Evolutionary conservation across 768 basidiomycete genomes (phyloP).

Genomic region (Phylloporus sp.): DNA sequence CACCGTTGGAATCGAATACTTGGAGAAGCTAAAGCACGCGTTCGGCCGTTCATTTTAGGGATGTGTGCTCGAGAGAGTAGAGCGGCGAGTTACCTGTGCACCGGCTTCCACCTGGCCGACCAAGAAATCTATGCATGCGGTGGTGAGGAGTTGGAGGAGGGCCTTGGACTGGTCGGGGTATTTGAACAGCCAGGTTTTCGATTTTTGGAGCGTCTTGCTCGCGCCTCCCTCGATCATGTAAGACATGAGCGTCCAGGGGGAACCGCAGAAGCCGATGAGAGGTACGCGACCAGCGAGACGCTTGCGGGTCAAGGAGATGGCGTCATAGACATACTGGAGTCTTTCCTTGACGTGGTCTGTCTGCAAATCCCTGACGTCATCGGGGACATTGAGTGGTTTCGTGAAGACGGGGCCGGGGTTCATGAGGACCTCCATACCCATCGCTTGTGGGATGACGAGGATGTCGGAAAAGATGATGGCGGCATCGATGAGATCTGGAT

Average conservation of each 20-base stretch:
- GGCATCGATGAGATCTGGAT: constrained; percentile 82
- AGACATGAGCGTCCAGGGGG: constrained; percentile 96
- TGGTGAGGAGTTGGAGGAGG: constrained; percentile 75
- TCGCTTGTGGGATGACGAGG: constrained; percentile 94
- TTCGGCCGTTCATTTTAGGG: neutral
- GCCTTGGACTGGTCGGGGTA: constrained; percentile 79
- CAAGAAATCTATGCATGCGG: constrained; percentile 83
- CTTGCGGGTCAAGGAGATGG: constrained; percentile 79
- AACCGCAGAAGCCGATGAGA: constrained; percentile 94
- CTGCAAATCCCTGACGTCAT: constrained; percentile 59
- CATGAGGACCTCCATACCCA: constrained; percentile 96
- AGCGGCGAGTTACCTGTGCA: constrained; percentile 69
- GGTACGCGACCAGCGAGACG: constrained; percentile 86
- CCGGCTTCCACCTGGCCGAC: constrained; percentile 93
- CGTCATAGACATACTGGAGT: constrained; percentile 88
- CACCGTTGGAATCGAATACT: constrained; percentile 96
- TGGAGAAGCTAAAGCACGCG: constrained; percentile 68
- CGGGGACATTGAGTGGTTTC: constrained; percentile 73
- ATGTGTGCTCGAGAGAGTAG: neutral
- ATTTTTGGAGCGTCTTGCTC: constrained; percentile 83
- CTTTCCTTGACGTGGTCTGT: constrained; percentile 78
- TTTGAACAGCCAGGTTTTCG: constrained; percentile 92
- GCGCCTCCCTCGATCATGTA: constrained; percentile 99
- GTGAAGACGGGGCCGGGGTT: constrained; percentile 89
- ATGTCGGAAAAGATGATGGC: constrained; percentile 99